Conservation (phyloP, 495 filamentous ascomycete species). For the Ramalina intermedia region DNA sequence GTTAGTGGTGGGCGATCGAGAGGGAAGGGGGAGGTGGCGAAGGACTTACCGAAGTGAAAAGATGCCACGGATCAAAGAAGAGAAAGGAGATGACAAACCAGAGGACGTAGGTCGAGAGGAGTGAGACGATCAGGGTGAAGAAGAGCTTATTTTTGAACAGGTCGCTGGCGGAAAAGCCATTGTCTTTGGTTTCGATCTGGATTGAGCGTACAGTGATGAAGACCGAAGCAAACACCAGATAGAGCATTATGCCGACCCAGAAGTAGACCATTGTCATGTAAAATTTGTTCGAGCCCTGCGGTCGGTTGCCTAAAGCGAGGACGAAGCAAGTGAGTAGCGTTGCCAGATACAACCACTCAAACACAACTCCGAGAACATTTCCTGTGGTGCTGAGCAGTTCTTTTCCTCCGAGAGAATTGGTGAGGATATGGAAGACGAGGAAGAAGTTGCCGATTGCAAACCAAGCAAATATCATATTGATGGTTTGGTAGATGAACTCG, state of each 20-base stretch:
- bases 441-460: conserved; percentile 99
- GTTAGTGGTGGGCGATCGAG: conserved; percentile 4
- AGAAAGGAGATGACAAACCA: conserved; percentile 86
- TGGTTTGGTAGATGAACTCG: conserved; percentile 85
- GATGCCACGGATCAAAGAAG: conserved; percentile 99
- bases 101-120: conserved; percentile 83
- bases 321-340: conserved; percentile 92
- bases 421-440: conserved; percentile 95
- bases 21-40: neutral
- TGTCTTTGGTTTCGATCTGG: conserved; percentile 41
- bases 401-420: conserved; percentile 56
- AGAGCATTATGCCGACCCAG: conserved; percentile 91
- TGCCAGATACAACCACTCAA: conserved; percentile 91
- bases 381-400: conserved; percentile 61
- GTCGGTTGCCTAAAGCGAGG: conserved; percentile 84
- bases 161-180: conserved; percentile 47
- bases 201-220: conserved; percentile 89
- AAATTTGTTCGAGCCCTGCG: conserved; percentile 80
- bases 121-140: conserved; percentile 83
- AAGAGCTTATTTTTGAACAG: conserved; percentile 81
- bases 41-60: conserved; percentile 63
- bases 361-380: conserved; percentile 69
- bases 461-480: conserved; percentile 98
- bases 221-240: conserved; percentile 86
- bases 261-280: conserved; percentile 97